Percentiles rank a stretch among this genome's conserved stretches.
These are phyloP conservation scores for Hyaloperonospora brassicae DNA, from an alignment of 352 stramenopile genomes.

Conservation along the genomic window DNA sequence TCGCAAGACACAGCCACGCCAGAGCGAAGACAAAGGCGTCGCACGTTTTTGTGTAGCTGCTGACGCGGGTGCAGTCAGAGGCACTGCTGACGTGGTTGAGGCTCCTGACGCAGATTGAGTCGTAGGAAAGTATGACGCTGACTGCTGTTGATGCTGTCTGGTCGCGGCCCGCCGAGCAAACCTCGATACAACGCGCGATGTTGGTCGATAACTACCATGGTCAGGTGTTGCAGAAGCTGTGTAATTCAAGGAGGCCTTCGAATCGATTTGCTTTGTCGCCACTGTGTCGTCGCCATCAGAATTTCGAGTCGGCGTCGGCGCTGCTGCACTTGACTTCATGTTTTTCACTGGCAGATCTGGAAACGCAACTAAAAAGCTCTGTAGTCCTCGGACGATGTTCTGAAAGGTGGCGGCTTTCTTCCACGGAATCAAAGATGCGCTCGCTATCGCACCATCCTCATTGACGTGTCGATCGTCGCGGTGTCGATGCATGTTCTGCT, in stretches of 20 bases:
- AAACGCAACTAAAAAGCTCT: constrained; percentile 62
- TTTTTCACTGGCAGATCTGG: constrained; percentile 27
- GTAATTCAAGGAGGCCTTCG: constrained; percentile 3
- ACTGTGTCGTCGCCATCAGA: constrained; percentile 1
- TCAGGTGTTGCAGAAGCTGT: not conserved
- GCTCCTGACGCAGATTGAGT: not conserved
- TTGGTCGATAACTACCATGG: constrained; percentile 6
- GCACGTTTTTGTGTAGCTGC: constrained; percentile 7
- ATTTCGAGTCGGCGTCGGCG: not conserved
- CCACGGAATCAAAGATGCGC: constrained; percentile 16
- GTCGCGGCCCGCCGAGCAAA: constrained; percentile 11
- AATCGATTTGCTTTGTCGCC: constrained; percentile 4
- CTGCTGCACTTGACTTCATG: not conserved
- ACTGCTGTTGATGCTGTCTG: constrained; percentile 16
- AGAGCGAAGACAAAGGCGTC: constrained; percentile 16
- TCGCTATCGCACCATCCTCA: constrained; percentile 16
- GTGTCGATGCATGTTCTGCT: constrained; percentile 7
- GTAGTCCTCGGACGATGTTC: constrained; percentile 75
- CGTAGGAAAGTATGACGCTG: constrained; percentile 1
- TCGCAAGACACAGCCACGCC: constrained; percentile 41
- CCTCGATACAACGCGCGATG: constrained; percentile 8
- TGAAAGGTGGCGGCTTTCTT: constrained; percentile 47
- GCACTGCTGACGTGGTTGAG: not conserved
- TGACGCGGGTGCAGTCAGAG: not conserved
- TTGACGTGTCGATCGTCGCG: constrained; percentile 16